phyloP scores from a whole-genome alignment of 148 eudicot species.

The Camellia japonica region DNA sequence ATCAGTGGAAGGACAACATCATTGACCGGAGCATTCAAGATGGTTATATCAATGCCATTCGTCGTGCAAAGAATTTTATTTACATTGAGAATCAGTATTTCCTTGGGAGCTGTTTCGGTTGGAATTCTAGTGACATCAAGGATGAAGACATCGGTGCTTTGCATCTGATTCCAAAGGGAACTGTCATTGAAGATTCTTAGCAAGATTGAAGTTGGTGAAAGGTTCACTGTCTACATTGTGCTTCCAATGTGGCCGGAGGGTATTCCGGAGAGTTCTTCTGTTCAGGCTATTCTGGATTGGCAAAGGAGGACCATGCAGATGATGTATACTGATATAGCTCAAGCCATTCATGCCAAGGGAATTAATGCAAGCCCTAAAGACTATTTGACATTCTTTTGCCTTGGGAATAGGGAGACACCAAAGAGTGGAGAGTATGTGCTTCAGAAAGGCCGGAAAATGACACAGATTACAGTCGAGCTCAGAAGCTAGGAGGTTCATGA shows the following conservation, averaged over 20 bases:
- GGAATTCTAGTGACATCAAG: constrained; percentile 34
- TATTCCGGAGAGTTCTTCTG: constrained; percentile 39
- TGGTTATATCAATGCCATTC: constrained; percentile 50
- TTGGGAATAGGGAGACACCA: constrained; percentile 46
- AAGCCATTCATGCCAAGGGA: constrained; percentile 43
- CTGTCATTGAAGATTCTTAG: constrained; percentile 29
- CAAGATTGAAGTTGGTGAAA: constrained; percentile 49
- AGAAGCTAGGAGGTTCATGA: constrained; percentile 35
- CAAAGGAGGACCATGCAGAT: constrained; percentile 57
- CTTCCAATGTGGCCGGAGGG: constrained; percentile 68
- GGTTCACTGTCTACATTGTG: constrained; percentile 43
- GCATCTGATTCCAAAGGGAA: constrained; percentile 45
- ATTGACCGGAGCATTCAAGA: constrained; percentile 54
- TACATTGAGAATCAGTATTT: constrained; percentile 40
- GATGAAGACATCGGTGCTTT: constrained; percentile 34
- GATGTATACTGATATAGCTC: constrained; percentile 52
- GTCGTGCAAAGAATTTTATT: constrained; percentile 49
- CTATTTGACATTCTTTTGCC: constrained; percentile 47
- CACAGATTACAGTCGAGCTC: constrained; percentile 39
- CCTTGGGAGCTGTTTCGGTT: constrained; percentile 45
- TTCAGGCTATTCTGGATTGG: constrained; percentile 56
- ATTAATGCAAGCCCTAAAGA: constrained; percentile 38
- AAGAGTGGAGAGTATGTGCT: constrained; percentile 38
- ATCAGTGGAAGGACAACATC: constrained; percentile 42
- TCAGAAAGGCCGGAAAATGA: constrained; percentile 33